These are phyloP conservation scores for Boletus albobrunnescens DNA, from an alignment of 1,284 basidiomycete genomes.

Conservation along the genomic window DNA sequence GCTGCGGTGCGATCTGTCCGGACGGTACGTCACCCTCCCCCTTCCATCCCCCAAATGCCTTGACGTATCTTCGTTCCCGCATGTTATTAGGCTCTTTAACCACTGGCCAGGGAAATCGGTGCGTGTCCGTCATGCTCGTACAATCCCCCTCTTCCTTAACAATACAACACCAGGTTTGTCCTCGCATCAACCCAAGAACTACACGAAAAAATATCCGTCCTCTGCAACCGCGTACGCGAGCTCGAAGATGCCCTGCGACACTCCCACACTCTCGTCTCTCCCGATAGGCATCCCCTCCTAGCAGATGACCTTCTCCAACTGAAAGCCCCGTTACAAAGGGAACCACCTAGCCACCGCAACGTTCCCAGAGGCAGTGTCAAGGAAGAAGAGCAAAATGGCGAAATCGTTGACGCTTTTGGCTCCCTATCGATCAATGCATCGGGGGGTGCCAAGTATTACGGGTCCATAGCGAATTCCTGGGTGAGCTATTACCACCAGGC, in stretches of 20 bases:
- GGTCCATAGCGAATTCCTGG: constrained; percentile 73
- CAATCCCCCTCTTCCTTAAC: constrained; percentile 3
- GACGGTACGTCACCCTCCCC: constrained; percentile 38
- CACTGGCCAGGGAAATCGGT: constrained; percentile 78
- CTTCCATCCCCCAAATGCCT: constrained; percentile 7
- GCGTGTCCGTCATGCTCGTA: constrained; percentile 13
- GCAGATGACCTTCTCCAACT: constrained; percentile 65
- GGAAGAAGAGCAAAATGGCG: constrained; percentile 62
- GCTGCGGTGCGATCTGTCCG: constrained; percentile 70
- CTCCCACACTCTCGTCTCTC: constrained; percentile 55
- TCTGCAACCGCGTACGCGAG: constrained; percentile 68
- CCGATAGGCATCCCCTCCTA: constrained; percentile 63
- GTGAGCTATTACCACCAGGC: constrained; percentile 33
- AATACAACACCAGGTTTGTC: constrained; percentile 62
- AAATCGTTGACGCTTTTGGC: constrained; percentile 74
- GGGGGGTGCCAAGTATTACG: constrained; percentile 69
- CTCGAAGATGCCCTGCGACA: constrained; percentile 69
- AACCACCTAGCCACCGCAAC: constrained; percentile 36
- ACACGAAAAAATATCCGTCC: constrained; percentile 75
- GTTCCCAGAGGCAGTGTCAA: constrained; percentile 33
- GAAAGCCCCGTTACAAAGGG: constrained; percentile 69
- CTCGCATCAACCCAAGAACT: constrained; percentile 78
- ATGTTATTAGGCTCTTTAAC: constrained; percentile 62
- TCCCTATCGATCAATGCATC: constrained; percentile 65
- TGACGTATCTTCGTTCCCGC: constrained; percentile 20